These are phyloP conservation scores for Colletotrichum karsti DNA, from an alignment of 2,329 filamentous ascomycete genomes.

Conservation along the genomic window DNA sequence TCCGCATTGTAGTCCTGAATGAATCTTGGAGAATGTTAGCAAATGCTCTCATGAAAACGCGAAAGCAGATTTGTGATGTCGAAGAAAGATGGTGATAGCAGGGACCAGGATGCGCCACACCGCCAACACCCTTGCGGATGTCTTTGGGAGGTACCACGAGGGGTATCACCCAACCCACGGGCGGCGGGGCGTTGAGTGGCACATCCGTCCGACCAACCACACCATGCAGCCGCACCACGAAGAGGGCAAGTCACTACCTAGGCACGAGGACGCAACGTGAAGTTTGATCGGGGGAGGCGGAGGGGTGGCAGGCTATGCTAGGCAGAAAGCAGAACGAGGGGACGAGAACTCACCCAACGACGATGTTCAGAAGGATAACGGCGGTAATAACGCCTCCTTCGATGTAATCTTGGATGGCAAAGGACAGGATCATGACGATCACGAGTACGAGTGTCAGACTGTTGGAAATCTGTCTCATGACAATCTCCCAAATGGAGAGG, in stretches of 20 bases:
- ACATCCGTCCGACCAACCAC: neutral
- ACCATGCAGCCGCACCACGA: neutral
- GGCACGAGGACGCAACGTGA: neutral
- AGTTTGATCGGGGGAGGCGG: neutral
- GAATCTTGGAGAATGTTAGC: slow-evolving; percentile 50
- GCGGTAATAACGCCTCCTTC: slow-evolving; percentile 71
- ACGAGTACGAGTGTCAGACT: slow-evolving; percentile 79
- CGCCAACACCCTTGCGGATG: neutral
- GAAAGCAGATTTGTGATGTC: slow-evolving; percentile 25
- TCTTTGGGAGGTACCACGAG: neutral
- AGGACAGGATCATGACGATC: slow-evolving; percentile 76
- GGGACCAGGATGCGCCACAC: slow-evolving; percentile 6
- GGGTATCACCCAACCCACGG: slow-evolving; percentile 19
- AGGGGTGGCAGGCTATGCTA: neutral
- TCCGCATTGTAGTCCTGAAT: slow-evolving; percentile 69
- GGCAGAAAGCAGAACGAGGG: neutral
- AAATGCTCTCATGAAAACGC: slow-evolving; percentile 2
- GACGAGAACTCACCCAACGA: slow-evolving; percentile 62
- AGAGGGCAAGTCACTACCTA: neutral
- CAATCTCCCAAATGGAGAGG: slow-evolving; percentile 78
- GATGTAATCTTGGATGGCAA: slow-evolving; percentile 71
- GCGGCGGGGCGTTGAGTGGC: neutral
- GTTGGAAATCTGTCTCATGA: slow-evolving; percentile 81
- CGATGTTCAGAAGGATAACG: slow-evolving; percentile 73
- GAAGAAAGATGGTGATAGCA: neutral